Evolutionary conservation across 176 grass and related monocot species (phyloP).

Genomic region (Bonia amplexicaulis): DNA sequence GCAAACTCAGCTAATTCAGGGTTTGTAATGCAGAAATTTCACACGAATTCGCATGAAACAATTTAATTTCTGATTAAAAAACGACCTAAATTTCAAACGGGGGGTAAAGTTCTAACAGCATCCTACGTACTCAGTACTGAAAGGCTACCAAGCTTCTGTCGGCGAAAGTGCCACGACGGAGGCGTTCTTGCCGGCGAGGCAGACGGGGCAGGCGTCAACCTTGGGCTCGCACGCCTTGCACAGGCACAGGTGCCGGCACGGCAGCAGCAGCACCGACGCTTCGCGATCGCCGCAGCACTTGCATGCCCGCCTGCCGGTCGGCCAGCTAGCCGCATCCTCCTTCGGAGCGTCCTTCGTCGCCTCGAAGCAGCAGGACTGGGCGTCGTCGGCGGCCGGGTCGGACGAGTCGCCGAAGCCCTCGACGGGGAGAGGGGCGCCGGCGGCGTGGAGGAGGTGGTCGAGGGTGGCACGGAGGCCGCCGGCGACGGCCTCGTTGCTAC

Average conservation of each 20-base stretch:
- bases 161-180: conserved; percentile 20
- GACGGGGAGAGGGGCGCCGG: background rate
- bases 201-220: conserved; percentile 40
- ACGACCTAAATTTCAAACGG: background rate
- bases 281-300: conserved; percentile 35
- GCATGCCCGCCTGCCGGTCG: conserved; percentile 12
- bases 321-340: background rate
- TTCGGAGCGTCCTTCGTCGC: too few relatives aligned
- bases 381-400: conserved; percentile 18
- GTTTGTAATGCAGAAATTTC: too few relatives aligned
- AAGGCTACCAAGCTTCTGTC: background rate
- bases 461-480: conserved; percentile 39
- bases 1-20: too few relatives aligned
- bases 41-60: too few relatives aligned
- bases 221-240: conserved; percentile 46
- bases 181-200: conserved; percentile 37
- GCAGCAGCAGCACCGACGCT: conserved; percentile 51
- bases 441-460: conserved; percentile 19
- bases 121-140: background rate
- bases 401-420: conserved; percentile 45
- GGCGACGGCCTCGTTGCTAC: conserved; percentile 40
- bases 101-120: background rate
- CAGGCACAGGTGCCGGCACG: conserved; percentile 59
- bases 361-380: conserved; percentile 3
- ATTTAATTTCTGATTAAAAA: background rate